Percentiles rank a stretch among this genome's conserved stretches.
Conservation (phyloP, 139 green algal genomes). For the Trebouxia sp. region DNA sequence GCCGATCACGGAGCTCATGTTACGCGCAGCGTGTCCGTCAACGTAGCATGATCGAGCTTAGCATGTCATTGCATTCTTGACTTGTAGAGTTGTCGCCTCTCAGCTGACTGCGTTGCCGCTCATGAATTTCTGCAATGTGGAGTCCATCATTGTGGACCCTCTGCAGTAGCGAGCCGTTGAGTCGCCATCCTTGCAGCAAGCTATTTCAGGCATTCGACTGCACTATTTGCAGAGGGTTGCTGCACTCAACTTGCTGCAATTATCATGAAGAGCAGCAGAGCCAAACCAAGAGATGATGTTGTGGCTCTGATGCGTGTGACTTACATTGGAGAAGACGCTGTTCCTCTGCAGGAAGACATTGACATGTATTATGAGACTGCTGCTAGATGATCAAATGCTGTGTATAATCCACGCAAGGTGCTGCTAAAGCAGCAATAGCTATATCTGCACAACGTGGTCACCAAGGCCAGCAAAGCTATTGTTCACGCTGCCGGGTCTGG, state of each 20-base stretch:
- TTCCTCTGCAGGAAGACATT: conserved; percentile 3
- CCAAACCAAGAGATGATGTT: not conserved
- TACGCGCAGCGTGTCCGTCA: too few relatives aligned
- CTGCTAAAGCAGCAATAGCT: too few relatives aligned
- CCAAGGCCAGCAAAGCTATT: too few relatives aligned
- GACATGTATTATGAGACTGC: not conserved
- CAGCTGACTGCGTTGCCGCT: conserved; percentile 6
- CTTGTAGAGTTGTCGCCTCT: not conserved
- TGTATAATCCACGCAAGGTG: not conserved
- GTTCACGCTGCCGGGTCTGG: too few relatives aligned
- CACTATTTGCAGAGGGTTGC: not conserved
- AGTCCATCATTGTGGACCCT: too few relatives aligned
- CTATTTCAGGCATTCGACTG: not conserved
- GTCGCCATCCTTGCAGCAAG: too few relatives aligned
- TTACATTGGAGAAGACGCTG: conserved; percentile 16
- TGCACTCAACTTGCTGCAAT: not conserved
- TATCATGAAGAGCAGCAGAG: conserved; percentile 3
- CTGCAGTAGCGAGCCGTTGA: too few relatives aligned
- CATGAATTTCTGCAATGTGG: too few relatives aligned
- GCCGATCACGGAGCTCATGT: too few relatives aligned
- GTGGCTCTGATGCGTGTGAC: not conserved
- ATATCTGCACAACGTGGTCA: too few relatives aligned
- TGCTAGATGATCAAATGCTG: conserved; percentile 21
- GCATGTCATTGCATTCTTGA: conserved; percentile 8
- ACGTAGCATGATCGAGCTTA: conserved; percentile 10